phyloP scores from a whole-genome alignment of 441 rosid genomes.

The Daphne laureola region DNA sequence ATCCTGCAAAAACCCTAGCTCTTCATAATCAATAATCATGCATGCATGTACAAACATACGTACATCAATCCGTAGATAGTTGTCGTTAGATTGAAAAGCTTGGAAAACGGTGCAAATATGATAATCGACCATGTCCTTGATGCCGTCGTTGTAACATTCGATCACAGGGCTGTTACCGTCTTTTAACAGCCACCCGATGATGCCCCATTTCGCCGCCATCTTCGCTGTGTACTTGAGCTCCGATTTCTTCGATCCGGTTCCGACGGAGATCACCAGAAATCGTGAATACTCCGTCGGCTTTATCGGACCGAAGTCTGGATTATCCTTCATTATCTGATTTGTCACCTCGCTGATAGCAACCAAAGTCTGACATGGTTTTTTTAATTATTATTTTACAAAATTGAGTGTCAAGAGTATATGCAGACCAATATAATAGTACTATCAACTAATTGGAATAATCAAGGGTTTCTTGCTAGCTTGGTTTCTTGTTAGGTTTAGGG shows the following conservation, averaged over 20 bases:
- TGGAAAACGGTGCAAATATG: constrained; percentile 28
- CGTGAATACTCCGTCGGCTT: constrained; percentile 28
- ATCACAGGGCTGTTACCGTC: constrained; percentile 31
- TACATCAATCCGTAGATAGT: constrained; percentile 46
- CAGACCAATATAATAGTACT: no score
- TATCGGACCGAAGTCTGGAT: constrained; percentile 25
- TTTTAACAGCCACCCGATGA: constrained; percentile 32
- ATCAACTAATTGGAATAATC: not conserved
- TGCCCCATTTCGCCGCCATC: constrained; percentile 46
- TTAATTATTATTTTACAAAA: no score
- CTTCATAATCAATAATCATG: no score
- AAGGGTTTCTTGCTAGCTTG: no score
- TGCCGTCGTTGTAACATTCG: constrained; percentile 29
- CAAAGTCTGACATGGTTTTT: constrained; percentile 30
- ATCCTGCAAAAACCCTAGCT: no score
- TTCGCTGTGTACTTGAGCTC: constrained; percentile 23
- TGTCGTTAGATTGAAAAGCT: constrained; percentile 32
- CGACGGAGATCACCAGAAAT: constrained; percentile 42
- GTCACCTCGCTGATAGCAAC: constrained; percentile 40
- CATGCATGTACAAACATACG: no score
- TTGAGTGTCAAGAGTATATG: not conserved
- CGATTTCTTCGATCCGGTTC: constrained; percentile 30
- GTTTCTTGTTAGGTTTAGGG: no score
- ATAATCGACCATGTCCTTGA: constrained; percentile 36
- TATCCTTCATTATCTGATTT: constrained; percentile 25